Percentiles rank a stretch among this genome's conserved stretches.
These are phyloP conservation scores for Knoxia roxburghii DNA, from an alignment of 257 asterid species.

Conservation along the genomic window DNA sequence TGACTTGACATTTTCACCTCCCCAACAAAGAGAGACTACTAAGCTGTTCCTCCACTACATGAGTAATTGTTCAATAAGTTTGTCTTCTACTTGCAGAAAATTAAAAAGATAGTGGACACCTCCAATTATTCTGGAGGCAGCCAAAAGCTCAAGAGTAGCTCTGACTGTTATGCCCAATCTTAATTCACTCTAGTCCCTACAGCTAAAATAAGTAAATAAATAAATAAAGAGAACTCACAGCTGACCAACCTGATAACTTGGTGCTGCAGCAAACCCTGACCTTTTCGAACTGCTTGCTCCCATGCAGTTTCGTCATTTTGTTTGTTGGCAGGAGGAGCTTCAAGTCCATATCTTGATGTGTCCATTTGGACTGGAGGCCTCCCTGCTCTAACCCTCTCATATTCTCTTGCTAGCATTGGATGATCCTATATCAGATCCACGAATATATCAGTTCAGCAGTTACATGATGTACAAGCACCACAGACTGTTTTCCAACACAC, in stretches of 20 bases:
- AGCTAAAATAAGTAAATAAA: neutral
- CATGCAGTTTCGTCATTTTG: constrained; percentile 91
- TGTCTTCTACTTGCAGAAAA: neutral
- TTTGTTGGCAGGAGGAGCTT: constrained; percentile 66
- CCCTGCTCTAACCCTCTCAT: constrained; percentile 93
- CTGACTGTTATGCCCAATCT: neutral
- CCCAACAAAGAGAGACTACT: neutral
- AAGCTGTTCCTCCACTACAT: neutral
- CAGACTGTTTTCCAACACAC: neutral
- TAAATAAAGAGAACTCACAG: neutral
- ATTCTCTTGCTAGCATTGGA: constrained; percentile 95
- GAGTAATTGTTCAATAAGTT: neutral
- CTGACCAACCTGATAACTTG: constrained; percentile 73
- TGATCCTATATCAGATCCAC: constrained; percentile 47
- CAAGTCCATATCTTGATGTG: constrained; percentile 85
- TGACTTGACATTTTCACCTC: neutral
- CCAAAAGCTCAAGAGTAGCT: neutral
- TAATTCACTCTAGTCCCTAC: neutral
- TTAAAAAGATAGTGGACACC: neutral
- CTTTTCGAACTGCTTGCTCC: constrained; percentile 77
- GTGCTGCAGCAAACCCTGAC: constrained; percentile 91
- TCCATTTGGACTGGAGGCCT: constrained; percentile 87
- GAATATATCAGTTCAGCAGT: neutral
- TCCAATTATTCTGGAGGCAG: neutral
- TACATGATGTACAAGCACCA: neutral